Evolutionary conservation across 1,284 basidiomycete species (phyloP).

Genomic region (Cystobasidium pallidum): DNA sequence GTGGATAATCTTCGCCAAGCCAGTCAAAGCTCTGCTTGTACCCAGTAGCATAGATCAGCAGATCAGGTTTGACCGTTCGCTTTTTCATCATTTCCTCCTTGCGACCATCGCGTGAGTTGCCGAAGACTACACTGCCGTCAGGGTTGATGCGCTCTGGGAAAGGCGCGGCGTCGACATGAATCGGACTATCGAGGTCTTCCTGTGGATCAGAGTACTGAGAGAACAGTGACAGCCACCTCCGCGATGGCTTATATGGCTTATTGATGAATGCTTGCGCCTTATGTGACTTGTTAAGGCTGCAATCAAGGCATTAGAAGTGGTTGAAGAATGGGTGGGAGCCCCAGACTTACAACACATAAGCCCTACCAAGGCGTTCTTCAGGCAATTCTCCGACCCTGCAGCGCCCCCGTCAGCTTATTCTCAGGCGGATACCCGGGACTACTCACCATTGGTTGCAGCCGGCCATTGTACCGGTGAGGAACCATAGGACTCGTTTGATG

Average conservation of each 20-base stretch:
- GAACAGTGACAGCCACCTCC: conserved; percentile 60
- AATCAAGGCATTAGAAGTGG: too few species aligned
- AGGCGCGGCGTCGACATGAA: conserved; percentile 66
- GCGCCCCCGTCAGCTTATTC: neutral
- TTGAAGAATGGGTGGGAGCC: conserved; percentile 44
- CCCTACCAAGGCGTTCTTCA: conserved; percentile 65
- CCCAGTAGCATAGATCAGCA: conserved; percentile 60
- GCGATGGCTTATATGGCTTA: conserved; percentile 62
- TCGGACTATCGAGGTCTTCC: conserved; percentile 61
- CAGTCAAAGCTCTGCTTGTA: conserved; percentile 63
- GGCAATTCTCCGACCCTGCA: conserved; percentile 64
- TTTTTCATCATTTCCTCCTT: conserved; percentile 61
- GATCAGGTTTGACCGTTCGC: conserved; percentile 61
- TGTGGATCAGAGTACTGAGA: conserved; percentile 66
- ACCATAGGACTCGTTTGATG: conserved; percentile 67
- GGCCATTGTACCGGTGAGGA: conserved; percentile 66
- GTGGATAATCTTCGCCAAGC: conserved; percentile 62
- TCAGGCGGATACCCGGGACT: neutral
- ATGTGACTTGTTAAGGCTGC: conserved; percentile 57
- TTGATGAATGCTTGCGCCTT: conserved; percentile 69
- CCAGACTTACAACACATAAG: conserved; percentile 62
- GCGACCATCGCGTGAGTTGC: conserved; percentile 54
- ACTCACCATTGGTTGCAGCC: conserved; percentile 69
- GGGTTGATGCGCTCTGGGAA: conserved; percentile 63
- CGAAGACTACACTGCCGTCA: conserved; percentile 62